Evolutionary conservation across 1,284 basidiomycete genomes (phyloP), one percentile per base, ranked within the genome.

Genomic region (Volvariella surrecta): DNA sequence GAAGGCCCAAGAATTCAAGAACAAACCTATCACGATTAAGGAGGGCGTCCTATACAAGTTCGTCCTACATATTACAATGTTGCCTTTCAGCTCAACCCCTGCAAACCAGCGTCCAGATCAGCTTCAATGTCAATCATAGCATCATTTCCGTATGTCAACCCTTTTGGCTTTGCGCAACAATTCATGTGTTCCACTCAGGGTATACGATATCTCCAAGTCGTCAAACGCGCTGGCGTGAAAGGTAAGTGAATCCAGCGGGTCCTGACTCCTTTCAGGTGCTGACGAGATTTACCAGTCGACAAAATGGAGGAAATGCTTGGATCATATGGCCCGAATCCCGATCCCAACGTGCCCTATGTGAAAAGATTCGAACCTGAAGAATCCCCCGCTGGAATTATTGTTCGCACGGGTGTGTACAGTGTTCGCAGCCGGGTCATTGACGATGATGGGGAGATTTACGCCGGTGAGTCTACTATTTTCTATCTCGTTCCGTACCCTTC

Each of bases 231-330:
- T 3, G 82, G 85, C 21, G 43, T 91, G 22, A 76, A 63, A 63
- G 82, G 87, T 85, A 48, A 48, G 51, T 54, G 37, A 20, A 37
- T 40, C 31, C 13, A 15, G 9, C 16, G 30, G 32, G 22, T 35
- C 11, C 24, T 32, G 18, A 11, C 17, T 38, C 17, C 43, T 21
- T 35, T 31, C 22, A 15, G 15, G 17, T 28, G 10, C 39, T 43
- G 32, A 47, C 19, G 11, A 32, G 32, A 49, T 53, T 6, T 15
- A 19, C 34, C 55, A 89, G 89, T 92, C 52, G 90, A 91, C 61
- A 91, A 86, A 62, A 60, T 90, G 56, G 89, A 93, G 54, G 77
- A 88, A 56, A 94, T 94, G 91, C 75, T 93, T 28, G 91, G 90
- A 20, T 91, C 88, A 2, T 94, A 89, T 60, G 82, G 86, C 4